phyloP scores from a whole-genome alignment of 2,329 filamentous ascomycete genomes.

The Penicillium sp. region DNA sequence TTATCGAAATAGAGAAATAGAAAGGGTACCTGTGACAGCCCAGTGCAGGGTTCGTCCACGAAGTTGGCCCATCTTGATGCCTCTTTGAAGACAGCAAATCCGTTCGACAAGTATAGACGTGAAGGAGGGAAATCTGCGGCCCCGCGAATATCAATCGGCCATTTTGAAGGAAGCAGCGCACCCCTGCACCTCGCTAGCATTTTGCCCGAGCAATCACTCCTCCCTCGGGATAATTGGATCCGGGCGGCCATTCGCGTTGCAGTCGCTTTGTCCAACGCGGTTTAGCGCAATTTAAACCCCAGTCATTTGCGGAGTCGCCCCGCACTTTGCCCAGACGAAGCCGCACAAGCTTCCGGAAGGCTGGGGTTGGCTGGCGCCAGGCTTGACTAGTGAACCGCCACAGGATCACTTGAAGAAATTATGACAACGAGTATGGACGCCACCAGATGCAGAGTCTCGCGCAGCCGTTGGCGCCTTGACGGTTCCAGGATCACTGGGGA shows the following conservation, averaged over 20 bases:
- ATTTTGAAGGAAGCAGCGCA: not conserved
- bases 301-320: slow-evolving; percentile 10
- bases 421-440: not conserved
- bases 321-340: not conserved
- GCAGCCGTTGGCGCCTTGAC: not conserved
- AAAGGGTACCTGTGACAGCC: slow-evolving; percentile 23
- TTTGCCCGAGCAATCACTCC: slow-evolving; percentile 11
- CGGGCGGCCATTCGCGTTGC: slow-evolving; percentile 4
- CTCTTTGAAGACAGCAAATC: not conserved
- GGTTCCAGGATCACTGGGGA: not conserved
- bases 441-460: not conserved
- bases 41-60: slow-evolving; percentile 25
- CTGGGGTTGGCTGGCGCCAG: not conserved
- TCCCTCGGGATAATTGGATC: slow-evolving; percentile 13
- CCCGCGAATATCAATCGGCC: slow-evolving; percentile 2
- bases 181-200: slow-evolving; percentile 5
- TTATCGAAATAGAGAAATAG: not conserved
- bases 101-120: not conserved
- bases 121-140: slow-evolving; percentile 8
- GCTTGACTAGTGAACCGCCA: not conserved
- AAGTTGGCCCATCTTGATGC: slow-evolving; percentile 16
- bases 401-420: not conserved
- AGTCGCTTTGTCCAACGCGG: not conserved
- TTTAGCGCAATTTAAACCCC: slow-evolving; percentile 6
- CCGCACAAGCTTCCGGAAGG: slow-evolving; percentile 2